Conservation (phyloP, 192 early-diverging fungal genomes). For the Chytriomyces sp. region DNA sequence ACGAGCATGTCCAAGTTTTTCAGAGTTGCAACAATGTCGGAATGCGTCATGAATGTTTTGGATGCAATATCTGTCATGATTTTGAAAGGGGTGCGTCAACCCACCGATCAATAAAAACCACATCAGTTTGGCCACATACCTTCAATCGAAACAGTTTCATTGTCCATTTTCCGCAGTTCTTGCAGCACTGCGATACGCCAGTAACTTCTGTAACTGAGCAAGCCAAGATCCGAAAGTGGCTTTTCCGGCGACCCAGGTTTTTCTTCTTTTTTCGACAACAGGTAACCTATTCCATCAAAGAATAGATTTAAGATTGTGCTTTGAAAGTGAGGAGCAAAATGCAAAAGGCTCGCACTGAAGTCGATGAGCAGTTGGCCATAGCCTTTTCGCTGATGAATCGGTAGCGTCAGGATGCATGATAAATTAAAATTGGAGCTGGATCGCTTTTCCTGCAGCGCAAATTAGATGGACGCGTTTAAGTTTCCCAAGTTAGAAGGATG, state of each 20-base stretch:
- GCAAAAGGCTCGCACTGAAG: slow-evolving; percentile 72
- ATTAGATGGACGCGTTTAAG: neutral
- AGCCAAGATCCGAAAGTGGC: slow-evolving; percentile 87
- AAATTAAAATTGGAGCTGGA: slow-evolving; percentile 88
- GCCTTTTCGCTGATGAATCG: slow-evolving; percentile 89
- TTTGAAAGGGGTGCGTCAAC: neutral
- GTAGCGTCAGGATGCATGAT: slow-evolving; percentile 93
- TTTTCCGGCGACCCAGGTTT: slow-evolving; percentile 88
- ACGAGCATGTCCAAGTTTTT: slow-evolving; percentile 47
- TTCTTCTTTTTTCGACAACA: slow-evolving; percentile 77
- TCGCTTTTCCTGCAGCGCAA: slow-evolving; percentile 74
- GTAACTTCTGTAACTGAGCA: slow-evolving; percentile 71
- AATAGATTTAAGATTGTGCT: neutral
- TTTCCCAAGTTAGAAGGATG: neutral
- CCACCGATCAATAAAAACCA: neutral
- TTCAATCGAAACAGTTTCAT: neutral
- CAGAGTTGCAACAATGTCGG: slow-evolving; percentile 54
- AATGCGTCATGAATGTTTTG: slow-evolving; percentile 52
- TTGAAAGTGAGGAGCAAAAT: neutral
- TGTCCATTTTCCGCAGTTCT: slow-evolving; percentile 2
- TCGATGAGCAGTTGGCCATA: slow-evolving; percentile 93
- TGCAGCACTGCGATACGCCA: neutral
- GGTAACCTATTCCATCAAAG: slow-evolving; percentile 66
- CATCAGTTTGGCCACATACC: neutral
- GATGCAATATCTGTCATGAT: slow-evolving; percentile 32